A percentile compares a stretch with the other conserved stretches of the same genome.
Conservation (phyloP, 2,329 filamentous ascomycete genomes). For the Diaporthe vaccinii region DNA sequence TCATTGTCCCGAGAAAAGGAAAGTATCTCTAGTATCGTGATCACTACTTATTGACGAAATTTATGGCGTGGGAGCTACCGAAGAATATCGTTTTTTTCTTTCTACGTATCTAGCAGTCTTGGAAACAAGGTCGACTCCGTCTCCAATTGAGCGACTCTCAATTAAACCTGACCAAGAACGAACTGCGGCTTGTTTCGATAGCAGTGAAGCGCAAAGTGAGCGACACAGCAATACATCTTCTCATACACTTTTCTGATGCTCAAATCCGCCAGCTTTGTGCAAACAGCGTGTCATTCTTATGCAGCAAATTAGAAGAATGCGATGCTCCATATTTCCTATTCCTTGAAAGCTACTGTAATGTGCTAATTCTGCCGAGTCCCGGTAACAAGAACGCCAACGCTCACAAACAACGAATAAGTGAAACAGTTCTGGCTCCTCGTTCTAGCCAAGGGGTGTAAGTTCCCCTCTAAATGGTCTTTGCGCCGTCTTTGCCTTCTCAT, state of each 20-base stretch:
- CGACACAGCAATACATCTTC: too few relatives aligned
- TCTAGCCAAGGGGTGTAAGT: conserved; percentile 50
- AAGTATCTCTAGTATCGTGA: not conserved
- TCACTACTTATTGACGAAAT: too few relatives aligned
- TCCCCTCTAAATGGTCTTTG: conserved; percentile 52
- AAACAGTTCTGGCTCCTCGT: not conserved
- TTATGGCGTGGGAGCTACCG: too few relatives aligned
- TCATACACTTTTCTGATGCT: too few relatives aligned
- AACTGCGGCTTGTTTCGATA: too few relatives aligned
- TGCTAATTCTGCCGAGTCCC: not conserved
- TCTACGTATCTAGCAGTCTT: too few relatives aligned
- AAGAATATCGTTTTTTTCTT: too few relatives aligned
- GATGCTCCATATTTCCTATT: not conserved
- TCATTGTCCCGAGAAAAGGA: not conserved
- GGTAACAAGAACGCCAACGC: conserved; percentile 43
- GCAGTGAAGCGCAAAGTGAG: too few relatives aligned
- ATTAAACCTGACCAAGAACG: too few relatives aligned
- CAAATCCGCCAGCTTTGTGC: too few relatives aligned
- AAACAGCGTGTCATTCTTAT: not conserved
- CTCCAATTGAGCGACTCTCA: too few relatives aligned
- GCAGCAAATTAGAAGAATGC: not conserved
- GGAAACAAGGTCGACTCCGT: too few relatives aligned
- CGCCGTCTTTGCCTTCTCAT: conserved; percentile 42
- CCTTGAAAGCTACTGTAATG: not conserved
- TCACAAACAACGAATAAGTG: conserved; percentile 32